phyloP scores from a whole-genome alignment of 2,329 filamentous ascomycete species.

The Hirsutella thompsonii region DNA sequence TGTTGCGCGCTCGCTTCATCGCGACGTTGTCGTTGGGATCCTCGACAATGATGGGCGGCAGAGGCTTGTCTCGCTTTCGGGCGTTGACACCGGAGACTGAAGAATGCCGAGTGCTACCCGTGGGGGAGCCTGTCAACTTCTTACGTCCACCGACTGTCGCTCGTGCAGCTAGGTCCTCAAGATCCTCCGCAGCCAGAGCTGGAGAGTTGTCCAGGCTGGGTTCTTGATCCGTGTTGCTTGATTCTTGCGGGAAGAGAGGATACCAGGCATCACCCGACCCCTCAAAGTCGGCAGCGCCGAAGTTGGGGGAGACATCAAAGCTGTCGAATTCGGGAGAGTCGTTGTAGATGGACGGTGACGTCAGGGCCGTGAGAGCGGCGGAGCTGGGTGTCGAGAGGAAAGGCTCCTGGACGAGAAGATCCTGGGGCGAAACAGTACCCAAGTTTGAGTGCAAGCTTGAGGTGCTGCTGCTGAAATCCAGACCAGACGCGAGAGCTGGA shows the following conservation, averaged over 20 bases:
- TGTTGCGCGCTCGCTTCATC: conserved; percentile 89
- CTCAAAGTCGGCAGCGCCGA: conserved; percentile 45
- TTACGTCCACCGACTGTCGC: conserved; percentile 27
- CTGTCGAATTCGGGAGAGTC: conserved; percentile 66
- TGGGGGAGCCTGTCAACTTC: conserved; percentile 33
- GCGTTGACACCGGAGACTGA: conserved; percentile 56
- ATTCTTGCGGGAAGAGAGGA: conserved; percentile 54
- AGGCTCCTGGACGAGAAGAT: conserved; percentile 58
- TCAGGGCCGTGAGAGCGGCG: conserved; percentile 68
- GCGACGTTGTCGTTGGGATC: conserved; percentile 65
- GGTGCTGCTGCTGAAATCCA: conserved; percentile 35
- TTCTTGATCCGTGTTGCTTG: conserved; percentile 12
- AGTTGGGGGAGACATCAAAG: conserved; percentile 69
- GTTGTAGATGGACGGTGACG: conserved; percentile 67
- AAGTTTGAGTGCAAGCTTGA: conserved; percentile 40
- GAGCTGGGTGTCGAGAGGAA: conserved; percentile 72
- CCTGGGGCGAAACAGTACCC: conserved; percentile 73
- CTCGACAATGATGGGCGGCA: conserved; percentile 64
- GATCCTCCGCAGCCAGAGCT: conserved; percentile 30
- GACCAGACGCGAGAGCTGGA: conserved; percentile 34
- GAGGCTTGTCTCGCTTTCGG: conserved; percentile 67
- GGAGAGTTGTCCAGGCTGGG: conserved; percentile 27
- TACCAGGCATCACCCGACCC: conserved; percentile 50
- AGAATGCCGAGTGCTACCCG: conserved; percentile 45
- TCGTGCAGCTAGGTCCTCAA: conserved; percentile 28